Evolutionary conservation across 2,329 filamentous ascomycete genomes (phyloP).

Genomic region (Nemania serpens): DNA sequence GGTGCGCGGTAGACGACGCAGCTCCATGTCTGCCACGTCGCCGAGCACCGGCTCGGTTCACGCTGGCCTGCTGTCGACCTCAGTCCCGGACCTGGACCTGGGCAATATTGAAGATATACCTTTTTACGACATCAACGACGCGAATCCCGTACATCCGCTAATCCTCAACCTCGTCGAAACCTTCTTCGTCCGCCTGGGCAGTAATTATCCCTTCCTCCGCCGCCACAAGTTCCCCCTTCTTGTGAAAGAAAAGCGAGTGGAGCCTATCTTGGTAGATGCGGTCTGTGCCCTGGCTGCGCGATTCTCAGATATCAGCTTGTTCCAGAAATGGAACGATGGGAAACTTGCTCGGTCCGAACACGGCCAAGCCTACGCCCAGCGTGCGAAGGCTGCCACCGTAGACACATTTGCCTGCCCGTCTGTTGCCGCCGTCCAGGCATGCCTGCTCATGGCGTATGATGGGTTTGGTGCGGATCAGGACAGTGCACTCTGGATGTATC

Average conservation of each 20-base stretch:
- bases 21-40: slow-evolving; percentile 62
- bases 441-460: slow-evolving; percentile 82
- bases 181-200: slow-evolving; percentile 82
- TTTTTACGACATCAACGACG: slow-evolving; percentile 75
- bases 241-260: slow-evolving; percentile 78
- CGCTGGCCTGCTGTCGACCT: slow-evolving; percentile 46
- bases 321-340: slow-evolving; percentile 54
- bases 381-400: slow-evolving; percentile 80
- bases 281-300: slow-evolving; percentile 82
- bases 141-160: slow-evolving; percentile 71
- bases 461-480: slow-evolving; percentile 88
- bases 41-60: slow-evolving; percentile 48
- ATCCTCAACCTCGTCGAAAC: slow-evolving; percentile 78
- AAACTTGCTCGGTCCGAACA: slow-evolving; percentile 66
- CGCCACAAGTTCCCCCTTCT: slow-evolving; percentile 73
- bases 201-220: slow-evolving; percentile 83
- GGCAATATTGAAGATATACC: slow-evolving; percentile 62
- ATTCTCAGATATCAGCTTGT: slow-evolving; percentile 69
- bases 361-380: slow-evolving; percentile 77
- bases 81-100: slow-evolving; percentile 49
- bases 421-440: slow-evolving; percentile 82
- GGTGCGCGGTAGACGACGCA: slow-evolving; percentile 68
- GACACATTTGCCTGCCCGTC: slow-evolving; percentile 84
- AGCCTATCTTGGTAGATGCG: slow-evolving; percentile 84
- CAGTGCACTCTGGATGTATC: slow-evolving; percentile 91